These are phyloP conservation scores for Pichia inconspicua DNA, from an alignment of 1,139 yeast species.

Conservation along the genomic window DNA sequence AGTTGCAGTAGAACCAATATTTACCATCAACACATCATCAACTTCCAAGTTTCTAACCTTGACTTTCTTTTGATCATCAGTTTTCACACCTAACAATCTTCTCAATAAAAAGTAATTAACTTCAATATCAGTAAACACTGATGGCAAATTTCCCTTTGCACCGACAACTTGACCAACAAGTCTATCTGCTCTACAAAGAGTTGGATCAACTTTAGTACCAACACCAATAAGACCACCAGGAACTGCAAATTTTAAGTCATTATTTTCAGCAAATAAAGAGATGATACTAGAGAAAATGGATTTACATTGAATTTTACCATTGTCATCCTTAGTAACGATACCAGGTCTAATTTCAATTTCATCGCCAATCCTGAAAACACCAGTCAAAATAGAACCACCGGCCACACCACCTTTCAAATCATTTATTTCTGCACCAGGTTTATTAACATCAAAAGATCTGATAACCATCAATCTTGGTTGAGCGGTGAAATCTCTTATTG, in stretches of 20 bases:
- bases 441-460: conserved; percentile 97
- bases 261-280: conserved; percentile 93
- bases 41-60: conserved; percentile 90
- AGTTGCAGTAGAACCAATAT: conserved; percentile 97
- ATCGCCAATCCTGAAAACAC: conserved; percentile 95
- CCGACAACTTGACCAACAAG: conserved; percentile 99
- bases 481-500: conserved; percentile 88
- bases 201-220: conserved; percentile 98
- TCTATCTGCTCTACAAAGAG: conserved; percentile 98
- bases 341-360: conserved; percentile 99
- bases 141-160: conserved; percentile 91
- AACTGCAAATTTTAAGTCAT: conserved; percentile 95
- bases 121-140: conserved; percentile 93
- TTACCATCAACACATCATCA: conserved; percentile 97
- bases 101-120: conserved; percentile 94
- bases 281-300: conserved; percentile 93
- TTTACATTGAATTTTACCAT: conserved; percentile 88
- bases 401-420: conserved; percentile 99
- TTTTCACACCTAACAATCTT: conserved; percentile 96
- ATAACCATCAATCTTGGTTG: conserved; percentile 94
- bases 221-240: conserved; percentile 99
- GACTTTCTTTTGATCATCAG: conserved; percentile 96
- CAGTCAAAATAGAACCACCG: conserved; percentile 95
- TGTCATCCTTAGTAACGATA: conserved; percentile 85
- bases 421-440: conserved; percentile 96